phyloP scores from a whole-genome alignment of 164 flowering plant species.

The Paratinospora sagittata region DNA sequence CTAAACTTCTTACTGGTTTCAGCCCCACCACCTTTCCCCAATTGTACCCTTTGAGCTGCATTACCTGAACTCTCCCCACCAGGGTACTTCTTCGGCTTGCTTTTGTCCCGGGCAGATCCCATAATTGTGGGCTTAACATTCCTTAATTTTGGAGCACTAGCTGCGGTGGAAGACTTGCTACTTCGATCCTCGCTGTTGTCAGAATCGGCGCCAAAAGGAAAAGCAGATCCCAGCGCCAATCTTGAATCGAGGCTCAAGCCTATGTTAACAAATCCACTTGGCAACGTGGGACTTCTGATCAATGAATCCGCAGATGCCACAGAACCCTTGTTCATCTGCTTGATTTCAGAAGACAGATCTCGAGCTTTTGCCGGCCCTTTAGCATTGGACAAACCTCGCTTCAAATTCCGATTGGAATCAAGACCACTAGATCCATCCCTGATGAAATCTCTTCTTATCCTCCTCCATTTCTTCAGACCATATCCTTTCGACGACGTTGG shows the following conservation, averaged over 20 bases:
- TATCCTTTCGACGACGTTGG: constrained; percentile 42
- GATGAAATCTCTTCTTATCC: constrained; percentile 44
- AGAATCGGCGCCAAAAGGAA: constrained; percentile 41
- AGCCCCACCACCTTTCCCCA: constrained; percentile 27
- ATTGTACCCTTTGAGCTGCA: constrained; percentile 30
- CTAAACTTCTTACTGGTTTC: constrained; percentile 56
- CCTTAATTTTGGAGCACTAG: constrained; percentile 53
- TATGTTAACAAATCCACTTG: background rate
- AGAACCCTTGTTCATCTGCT: constrained; percentile 37
- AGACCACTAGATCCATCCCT: constrained; percentile 31
- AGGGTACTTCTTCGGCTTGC: constrained; percentile 28
- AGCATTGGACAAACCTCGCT: constrained; percentile 39
- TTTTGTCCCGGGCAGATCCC: constrained; percentile 35
- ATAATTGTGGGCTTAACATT: constrained; percentile 19
- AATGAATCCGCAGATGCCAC: constrained; percentile 31
- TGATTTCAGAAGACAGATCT: constrained; percentile 20
- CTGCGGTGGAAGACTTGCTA: constrained; percentile 79
- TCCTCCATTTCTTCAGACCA: constrained; percentile 87
- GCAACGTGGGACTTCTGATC: constrained; percentile 2
- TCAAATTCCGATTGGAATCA: constrained; percentile 46
- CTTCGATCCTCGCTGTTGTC: constrained; percentile 67
- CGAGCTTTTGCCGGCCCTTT: constrained; percentile 18
- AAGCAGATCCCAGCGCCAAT: constrained; percentile 30
- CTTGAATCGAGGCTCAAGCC: constrained; percentile 33
- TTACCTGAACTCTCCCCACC: constrained; percentile 32